Evolutionary conservation across 306 rosid species (phyloP), one percentile per base, ranked within the genome.

Genomic region (Pyrus betulifolia): DNA sequence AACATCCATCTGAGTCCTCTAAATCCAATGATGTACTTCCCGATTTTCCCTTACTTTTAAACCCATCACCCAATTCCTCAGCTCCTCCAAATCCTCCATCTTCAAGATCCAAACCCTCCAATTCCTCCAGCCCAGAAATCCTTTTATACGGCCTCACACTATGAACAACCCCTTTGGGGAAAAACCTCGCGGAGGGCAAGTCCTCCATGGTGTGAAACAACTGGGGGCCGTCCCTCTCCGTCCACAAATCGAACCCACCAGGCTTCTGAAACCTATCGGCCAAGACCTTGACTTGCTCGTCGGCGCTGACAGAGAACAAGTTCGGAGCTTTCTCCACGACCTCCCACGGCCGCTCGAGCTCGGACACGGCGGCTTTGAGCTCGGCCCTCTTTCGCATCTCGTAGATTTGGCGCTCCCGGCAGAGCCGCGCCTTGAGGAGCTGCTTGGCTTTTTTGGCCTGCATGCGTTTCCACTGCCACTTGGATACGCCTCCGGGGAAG

Each of bases 391-490:
- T 92, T 67, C 99, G 88, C 99, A 95, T 95, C 89, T 95, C 99
- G 60, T 92, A 92, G 6, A 95, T 90, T 82, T 95, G 97, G 63
- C 97, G 88, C 81, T 95, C 97, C 12, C 97, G 96, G 67, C 82
- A 65, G 21, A 95, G 85, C 15, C 97, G 75, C 6, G 99, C 99
- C 82, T 94, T 91, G 76, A 94, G 85, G 18, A 94, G 89, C 82
- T 94, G 98, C 71, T 92, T 91, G 57, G 89, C 84, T 82, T 94
- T 94, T 86, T 82, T 90, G 33, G 89, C 91, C 80, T 95, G 99
- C 99, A 95, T 95, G 55, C 92, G 86, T 84, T 90, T 95, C 99
- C 97, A 95, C 65, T 90, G 92, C 99, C 97, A 95, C 91, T 95
- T 95, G 13, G 97, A 89, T 3, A 95, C 97, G 38, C 97, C 99